phyloP scores from a whole-genome alignment of 345 rosid species.

The Eucalyptus polybractea region DNA sequence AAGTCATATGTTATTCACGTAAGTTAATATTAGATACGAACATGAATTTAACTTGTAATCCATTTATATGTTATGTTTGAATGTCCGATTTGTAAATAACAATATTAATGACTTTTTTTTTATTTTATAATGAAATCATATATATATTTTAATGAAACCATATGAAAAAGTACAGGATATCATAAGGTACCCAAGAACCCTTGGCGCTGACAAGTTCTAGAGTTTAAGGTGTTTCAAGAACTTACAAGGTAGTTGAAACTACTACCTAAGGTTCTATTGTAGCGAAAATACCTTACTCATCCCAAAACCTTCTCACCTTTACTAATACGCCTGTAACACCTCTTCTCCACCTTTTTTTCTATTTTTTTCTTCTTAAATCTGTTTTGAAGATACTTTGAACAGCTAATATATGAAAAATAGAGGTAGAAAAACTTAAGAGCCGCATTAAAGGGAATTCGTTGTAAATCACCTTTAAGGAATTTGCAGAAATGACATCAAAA shows the following conservation, averaged over 20 bases:
- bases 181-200: background rate
- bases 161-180: background rate
- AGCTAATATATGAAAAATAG: background rate
- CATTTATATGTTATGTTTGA: background rate
- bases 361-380: too few species aligned
- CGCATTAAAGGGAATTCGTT: background rate
- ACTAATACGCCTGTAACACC: background rate
- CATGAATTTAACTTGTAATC: too few species aligned
- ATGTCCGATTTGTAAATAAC: background rate
- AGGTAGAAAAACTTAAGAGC: background rate
- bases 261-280: background rate
- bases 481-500: too few species aligned
- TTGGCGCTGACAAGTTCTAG: background rate
- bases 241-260: too few species aligned
- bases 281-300: background rate
- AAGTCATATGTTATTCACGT: background rate
- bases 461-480: background rate
- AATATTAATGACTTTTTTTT: too few species aligned
- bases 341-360: background rate
- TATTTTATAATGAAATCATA: too few species aligned
- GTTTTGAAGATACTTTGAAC: background rate
- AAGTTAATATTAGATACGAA: too few species aligned
- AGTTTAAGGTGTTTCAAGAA: too few species aligned
- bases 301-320: background rate
- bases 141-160: background rate